A percentile compares a stretch with the other conserved stretches of the same genome.
phyloP scores from a whole-genome alignment of 176 grass and related monocot genomes.

The Musa beccarii region DNA sequence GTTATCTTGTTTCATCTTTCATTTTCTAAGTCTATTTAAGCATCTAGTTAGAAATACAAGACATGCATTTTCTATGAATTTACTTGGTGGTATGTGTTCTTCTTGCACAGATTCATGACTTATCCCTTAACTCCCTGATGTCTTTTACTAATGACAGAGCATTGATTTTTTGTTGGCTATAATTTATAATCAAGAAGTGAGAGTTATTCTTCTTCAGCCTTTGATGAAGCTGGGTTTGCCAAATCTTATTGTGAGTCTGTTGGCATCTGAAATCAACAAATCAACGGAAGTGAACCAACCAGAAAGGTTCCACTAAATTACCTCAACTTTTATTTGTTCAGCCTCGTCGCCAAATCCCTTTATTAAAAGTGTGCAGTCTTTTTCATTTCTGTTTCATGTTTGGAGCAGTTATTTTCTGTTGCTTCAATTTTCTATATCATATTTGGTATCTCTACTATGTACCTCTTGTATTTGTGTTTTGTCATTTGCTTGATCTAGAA shows the following conservation, averaged over 20 bases:
- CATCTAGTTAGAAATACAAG: background rate
- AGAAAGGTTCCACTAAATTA: conserved; percentile 46
- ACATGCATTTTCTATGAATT: background rate
- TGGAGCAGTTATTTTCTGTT: background rate
- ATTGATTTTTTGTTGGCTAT: conserved; percentile 70
- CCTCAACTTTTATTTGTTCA: background rate
- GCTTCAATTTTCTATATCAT: background rate
- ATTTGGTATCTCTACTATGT: background rate
- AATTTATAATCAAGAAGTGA: conserved; percentile 49
- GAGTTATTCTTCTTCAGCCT: conserved; percentile 57
- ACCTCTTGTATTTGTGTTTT: background rate
- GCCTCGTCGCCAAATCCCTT: conserved; percentile 2
- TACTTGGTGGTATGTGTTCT: background rate
- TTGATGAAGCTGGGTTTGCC: conserved; percentile 64
- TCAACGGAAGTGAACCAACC: conserved; percentile 45
- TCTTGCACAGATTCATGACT: conserved; percentile 12
- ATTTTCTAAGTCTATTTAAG: background rate
- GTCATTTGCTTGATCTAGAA: background rate
- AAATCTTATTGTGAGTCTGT: conserved; percentile 42
- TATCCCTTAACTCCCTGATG: background rate
- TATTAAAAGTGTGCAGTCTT: background rate
- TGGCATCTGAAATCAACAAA: conserved; percentile 61
- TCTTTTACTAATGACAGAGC: conserved; percentile 40
- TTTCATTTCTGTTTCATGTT: background rate
- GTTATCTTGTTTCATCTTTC: background rate